These are phyloP conservation scores for Linnemannia hyalina DNA, from an alignment of 192 early-diverging fungal species.

Conservation along the genomic window DNA sequence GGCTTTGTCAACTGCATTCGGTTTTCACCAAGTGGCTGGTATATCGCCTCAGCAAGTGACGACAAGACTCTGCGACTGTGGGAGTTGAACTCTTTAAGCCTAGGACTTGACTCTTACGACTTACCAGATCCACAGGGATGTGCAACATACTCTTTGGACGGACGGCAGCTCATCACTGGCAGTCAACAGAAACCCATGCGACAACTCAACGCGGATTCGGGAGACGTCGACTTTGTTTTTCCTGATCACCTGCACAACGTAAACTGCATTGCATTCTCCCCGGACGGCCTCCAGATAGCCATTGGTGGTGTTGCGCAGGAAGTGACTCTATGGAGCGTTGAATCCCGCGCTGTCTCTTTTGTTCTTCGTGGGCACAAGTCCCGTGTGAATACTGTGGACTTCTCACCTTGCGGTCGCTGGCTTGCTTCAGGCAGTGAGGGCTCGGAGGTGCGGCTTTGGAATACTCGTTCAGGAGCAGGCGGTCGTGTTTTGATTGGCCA, in stretches of 20 bases:
- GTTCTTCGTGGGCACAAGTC: background rate
- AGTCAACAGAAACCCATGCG: no score
- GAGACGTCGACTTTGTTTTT: no score
- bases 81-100: background rate
- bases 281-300: no score
- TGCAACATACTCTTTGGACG: no score
- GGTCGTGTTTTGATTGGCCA: background rate
- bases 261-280: no score
- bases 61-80: constrained; percentile 9
- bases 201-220: no score
- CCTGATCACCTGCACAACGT: no score
- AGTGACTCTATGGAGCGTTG: no score
- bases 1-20: background rate
- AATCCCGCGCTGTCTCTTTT: background rate
- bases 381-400: background rate
- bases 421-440: background rate
- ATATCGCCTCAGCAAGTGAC: background rate
- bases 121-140: no score
- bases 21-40: background rate
- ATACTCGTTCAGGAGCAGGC: background rate
- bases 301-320: no score
- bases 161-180: no score
- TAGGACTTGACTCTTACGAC: background rate
- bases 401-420: background rate
- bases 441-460: background rate